Evolutionary conservation across 176 grass and related monocot species (phyloP), one percentile per base, ranked within the genome.

Genomic region (Aegilops umbellulata): DNA sequence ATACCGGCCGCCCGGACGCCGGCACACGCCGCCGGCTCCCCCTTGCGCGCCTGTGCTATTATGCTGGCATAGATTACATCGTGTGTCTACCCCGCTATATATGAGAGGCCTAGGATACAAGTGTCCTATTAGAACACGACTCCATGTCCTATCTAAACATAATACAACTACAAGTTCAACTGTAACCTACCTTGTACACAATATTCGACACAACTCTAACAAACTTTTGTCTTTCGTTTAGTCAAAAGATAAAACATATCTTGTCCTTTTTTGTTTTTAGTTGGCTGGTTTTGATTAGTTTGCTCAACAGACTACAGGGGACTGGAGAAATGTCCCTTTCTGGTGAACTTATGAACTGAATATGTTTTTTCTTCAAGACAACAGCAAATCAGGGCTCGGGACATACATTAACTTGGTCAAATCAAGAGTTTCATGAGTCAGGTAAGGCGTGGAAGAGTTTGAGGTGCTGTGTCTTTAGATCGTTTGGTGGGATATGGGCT

Each of bases 401-500:
- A 61, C 75, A 30, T 8, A 51, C 49, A 31, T 76, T 12, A 76
- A 76, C 73, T 22, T 55, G 0, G 73, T 76, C 73, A 76, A 76
- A 76, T 76, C 46, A 76, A 31, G 73, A 76, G 73, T 22, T 55
- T 76, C 73, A 55, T 76, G 2, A 58, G 55, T 58, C 73, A 76
- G 26, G 90, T 94, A 91, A 74, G 88, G 84, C 60, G 58, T 71
- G 78, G 53, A 80, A 32, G 84, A 81, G 44, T 27, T 90, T 89
- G 53, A 88, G 90, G 90, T 94, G 90, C 27, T 63, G 80, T 74
- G 92, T 94, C 88, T 38, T 66, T 34, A 19, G 76, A 31, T 87
- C 46, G 97, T 95, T 95, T 91, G 97, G 97, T 99, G 80, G 89
- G 38, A 82, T 86, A 81, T 94, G 92, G 46, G 77, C 85, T 94